Evolutionary conservation across 2,329 filamentous ascomycete species (phyloP).

Genomic region (Alternaria triticimaculans): DNA sequence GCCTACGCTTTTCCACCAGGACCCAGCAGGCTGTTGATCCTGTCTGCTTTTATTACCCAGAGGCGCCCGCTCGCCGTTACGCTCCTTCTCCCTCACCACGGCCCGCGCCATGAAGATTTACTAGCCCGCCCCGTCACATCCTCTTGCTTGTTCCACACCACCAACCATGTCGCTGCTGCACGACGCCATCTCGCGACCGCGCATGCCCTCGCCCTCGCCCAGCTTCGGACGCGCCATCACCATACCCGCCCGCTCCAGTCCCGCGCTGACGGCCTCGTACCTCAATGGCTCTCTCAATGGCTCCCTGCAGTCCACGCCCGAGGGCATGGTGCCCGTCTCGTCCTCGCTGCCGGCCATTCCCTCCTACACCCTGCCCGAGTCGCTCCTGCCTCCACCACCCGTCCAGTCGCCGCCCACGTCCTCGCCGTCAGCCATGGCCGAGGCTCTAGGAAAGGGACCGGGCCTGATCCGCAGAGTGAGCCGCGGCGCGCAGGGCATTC

Average conservation of each 20-base stretch:
- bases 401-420: constrained; percentile 46
- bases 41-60: constrained; percentile 34
- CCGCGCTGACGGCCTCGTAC: constrained; percentile 45
- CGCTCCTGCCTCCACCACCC: constrained; percentile 63
- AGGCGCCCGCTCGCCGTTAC: constrained; percentile 31
- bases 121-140: constrained; percentile 14
- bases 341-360: constrained; percentile 54
- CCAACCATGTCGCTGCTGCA: constrained; percentile 38
- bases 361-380: constrained; percentile 75
- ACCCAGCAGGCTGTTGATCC: constrained; percentile 38
- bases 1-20: constrained; percentile 23
- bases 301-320: constrained; percentile 72
- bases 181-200: constrained; percentile 37
- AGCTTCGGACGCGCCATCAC: constrained; percentile 43
- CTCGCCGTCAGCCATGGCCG: constrained; percentile 65
- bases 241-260: constrained; percentile 51
- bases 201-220: constrained; percentile 43
- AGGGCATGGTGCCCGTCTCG: constrained; percentile 63
- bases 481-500: constrained; percentile 75
- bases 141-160: constrained; percentile 10
- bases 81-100: constrained; percentile 21
- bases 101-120: constrained; percentile 37
- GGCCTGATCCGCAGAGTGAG: constrained; percentile 85
- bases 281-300: constrained; percentile 68
- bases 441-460: constrained; percentile 66